A percentile compares a stretch with the other conserved stretches of the same genome.
Evolutionary conservation across 768 basidiomycete genomes (phyloP).

Genomic region (Agrocybe pediades): DNA sequence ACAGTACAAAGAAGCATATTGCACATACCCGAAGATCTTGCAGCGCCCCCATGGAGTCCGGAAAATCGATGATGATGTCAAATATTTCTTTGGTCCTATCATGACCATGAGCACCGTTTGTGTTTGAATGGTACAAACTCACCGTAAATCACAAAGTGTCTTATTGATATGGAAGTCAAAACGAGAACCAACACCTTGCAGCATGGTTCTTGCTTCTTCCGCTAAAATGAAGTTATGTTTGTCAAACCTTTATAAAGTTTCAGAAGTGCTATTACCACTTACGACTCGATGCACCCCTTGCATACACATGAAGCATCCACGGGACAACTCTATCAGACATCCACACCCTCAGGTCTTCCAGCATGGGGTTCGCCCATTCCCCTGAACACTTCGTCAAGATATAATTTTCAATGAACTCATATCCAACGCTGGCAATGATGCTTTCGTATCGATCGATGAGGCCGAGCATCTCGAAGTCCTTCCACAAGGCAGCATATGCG

Average conservation of each 20-base stretch:
- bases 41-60: conserved; percentile 83
- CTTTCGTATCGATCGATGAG: conserved; percentile 83
- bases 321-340: conserved; percentile 79
- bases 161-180: conserved; percentile 96
- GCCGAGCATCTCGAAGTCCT: conserved; percentile 66
- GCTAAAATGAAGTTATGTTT: conserved; percentile 36
- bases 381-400: conserved; percentile 66
- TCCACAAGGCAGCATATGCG: conserved; percentile 19
- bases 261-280: conserved; percentile 10
- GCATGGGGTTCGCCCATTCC: conserved; percentile 68
- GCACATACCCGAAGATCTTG: conserved; percentile 75
- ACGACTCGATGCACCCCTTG: conserved; percentile 55
- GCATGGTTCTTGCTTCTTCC: conserved; percentile 70
- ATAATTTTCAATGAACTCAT: conserved; percentile 80
- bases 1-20: background rate
- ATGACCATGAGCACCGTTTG: background rate
- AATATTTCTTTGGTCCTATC: conserved; percentile 81
- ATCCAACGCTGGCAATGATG: conserved; percentile 81
- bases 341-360: conserved; percentile 68
- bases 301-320: conserved; percentile 86
- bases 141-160: conserved; percentile 86
- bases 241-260: background rate
- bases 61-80: conserved; percentile 94
- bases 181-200: conserved; percentile 76
- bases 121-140: conserved; percentile 16